A percentile compares a stretch with the other conserved stretches of the same genome.
These are phyloP conservation scores for Copromyces sp. DNA, from an alignment of 495 filamentous ascomycete genomes.

Conservation along the genomic window DNA sequence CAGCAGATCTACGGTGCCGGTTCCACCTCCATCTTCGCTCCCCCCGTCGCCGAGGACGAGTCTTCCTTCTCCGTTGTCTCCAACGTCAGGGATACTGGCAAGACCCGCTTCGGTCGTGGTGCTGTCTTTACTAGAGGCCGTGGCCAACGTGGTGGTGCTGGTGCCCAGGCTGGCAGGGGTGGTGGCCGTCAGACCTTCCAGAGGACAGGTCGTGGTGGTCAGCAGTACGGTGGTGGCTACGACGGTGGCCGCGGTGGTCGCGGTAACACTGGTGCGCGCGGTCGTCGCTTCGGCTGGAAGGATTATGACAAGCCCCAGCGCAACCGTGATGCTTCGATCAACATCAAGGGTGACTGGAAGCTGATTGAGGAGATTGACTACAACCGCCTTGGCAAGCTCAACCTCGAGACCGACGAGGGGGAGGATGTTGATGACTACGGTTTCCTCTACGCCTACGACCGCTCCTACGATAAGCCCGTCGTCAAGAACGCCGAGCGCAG, in stretches of 20 bases:
- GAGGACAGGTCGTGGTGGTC: conserved; percentile 34
- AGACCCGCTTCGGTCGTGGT: conserved; percentile 80
- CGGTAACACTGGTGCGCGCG: conserved; percentile 39
- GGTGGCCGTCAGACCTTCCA: conserved; percentile 49
- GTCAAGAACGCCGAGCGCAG: conserved; percentile 81
- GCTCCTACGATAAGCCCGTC: conserved; percentile 81
- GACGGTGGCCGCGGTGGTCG: conserved; percentile 48
- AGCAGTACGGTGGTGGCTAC: conserved; percentile 38
- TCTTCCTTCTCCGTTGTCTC: conserved; percentile 96
- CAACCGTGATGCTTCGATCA: conserved; percentile 89
- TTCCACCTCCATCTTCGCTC: conserved; percentile 72
- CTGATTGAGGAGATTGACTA: conserved; percentile 98
- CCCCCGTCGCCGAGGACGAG: conserved; percentile 89
- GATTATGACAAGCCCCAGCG: conserved; percentile 97
- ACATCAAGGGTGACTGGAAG: conserved; percentile 88
- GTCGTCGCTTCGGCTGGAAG: conserved; percentile 92
- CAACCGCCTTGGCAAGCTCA: conserved; percentile 85
- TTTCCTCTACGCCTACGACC: conserved; percentile 96
- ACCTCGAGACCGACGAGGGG: conserved; percentile 85
- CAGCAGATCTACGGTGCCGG: conserved; percentile 96
- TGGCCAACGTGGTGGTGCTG: conserved; percentile 61
- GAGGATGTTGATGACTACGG: conserved; percentile 93
- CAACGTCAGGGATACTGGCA: conserved; percentile 73
- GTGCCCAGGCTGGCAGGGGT: conserved; percentile 49
- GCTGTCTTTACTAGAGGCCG: conserved; percentile 82